Evolutionary conservation across 345 rosid species (phyloP).

Genomic region (Capsella bursapastoris): DNA sequence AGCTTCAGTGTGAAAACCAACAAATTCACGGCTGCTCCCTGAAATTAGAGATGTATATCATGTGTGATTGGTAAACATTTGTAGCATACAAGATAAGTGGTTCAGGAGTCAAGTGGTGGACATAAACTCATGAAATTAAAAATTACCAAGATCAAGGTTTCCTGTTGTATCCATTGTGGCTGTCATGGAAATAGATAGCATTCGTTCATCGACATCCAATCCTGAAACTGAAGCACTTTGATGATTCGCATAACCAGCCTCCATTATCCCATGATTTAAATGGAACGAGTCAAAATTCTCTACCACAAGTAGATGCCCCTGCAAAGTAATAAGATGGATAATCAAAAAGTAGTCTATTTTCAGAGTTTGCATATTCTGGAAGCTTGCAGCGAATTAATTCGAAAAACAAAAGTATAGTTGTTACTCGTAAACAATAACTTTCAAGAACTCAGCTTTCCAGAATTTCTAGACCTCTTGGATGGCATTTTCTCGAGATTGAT

Average conservation of each 20-base stretch:
- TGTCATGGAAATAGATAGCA: conserved; percentile 79
- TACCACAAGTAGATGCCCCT: conserved; percentile 91
- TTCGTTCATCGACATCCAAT: conserved; percentile 46
- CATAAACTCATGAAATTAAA: neutral
- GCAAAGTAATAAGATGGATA: conserved; percentile 24
- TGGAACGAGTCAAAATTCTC: conserved; percentile 64
- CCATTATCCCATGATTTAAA: conserved; percentile 89
- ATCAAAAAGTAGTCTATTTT: neutral
- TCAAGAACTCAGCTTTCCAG: conserved; percentile 1
- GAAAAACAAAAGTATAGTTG: conserved; percentile 8
- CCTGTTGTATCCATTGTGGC: conserved; percentile 77
- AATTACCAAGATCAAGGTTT: conserved; percentile 73
- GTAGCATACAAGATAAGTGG: neutral
- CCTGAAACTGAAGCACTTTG: conserved; percentile 51
- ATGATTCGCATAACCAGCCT: conserved; percentile 69
- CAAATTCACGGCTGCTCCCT: conserved; percentile 97
- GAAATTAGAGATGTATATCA: conserved; percentile 26
- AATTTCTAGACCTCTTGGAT: neutral
- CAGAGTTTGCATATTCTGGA: neutral
- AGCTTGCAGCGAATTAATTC: neutral
- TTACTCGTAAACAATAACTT: neutral
- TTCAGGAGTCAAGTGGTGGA: neutral
- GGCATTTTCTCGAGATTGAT: neutral
- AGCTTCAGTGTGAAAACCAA: conserved; percentile 71
- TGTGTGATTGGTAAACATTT: neutral